Base-by-base conservation (phyloP, 139 green algal species). In the Chlorella sp. region DNA sequence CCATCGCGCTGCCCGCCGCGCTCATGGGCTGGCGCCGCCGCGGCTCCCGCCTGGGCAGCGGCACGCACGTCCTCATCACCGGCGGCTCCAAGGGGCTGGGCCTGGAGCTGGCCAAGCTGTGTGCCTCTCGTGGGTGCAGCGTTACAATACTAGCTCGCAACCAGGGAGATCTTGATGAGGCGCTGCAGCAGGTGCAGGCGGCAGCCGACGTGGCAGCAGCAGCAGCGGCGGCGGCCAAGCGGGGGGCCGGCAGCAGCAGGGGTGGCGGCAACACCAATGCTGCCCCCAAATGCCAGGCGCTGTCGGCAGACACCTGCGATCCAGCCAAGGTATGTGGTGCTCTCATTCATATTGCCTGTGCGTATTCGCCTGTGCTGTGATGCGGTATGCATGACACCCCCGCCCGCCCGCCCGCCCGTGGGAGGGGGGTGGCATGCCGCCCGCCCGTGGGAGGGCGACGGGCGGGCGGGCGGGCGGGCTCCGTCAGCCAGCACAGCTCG, bases 61-160 rank as follows among this genome's bases (percentile, higher is more conserved):
- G 93, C 48, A 94, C 96, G 48, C 96, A 98, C 89, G 95, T 97
- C 0, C 81, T 97, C 30, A 96, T 98, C 82, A 98, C 96, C 3
- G 96, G 96, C 2, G 96, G 95, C 2, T 96, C 93, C 0, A 93
- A 95, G 37, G 96, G 96, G 15, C 91, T 98, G 53, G 96, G 96
- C 0, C 78, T 96, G 16, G 91, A 90, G 2, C 37, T 98, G 0
- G 96, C 95, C 1, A 30, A 92, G 42, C 61, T 93, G 14, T 91
- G 94, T 4, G 71, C 93, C 3, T 19, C 28, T 22, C 77, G 89
- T 14, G 88, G 89, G 61, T 93, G 92, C 30, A 66, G 76, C 0
- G 91, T 98, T 3, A 96, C 94, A 0, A 66, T 98, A 0, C 64
- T 97, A 16, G 93, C 95, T 1, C 91, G 96, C 15, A 94, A 89